Evolutionary conservation across 139 green algal genomes (phyloP).

Genomic region (Pleodorina starrii): DNA sequence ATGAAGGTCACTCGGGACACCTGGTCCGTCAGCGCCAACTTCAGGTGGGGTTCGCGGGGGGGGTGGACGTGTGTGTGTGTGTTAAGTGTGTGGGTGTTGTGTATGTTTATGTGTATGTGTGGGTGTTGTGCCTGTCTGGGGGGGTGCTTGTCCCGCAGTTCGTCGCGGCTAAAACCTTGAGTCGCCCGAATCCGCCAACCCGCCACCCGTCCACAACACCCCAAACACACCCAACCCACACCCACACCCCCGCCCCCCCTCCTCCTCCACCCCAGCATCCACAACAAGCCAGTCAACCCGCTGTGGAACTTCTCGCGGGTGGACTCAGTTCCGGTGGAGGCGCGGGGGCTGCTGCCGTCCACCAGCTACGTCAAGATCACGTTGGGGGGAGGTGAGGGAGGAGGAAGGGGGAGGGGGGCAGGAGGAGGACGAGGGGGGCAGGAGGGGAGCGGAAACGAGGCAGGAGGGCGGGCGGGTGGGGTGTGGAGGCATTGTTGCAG

Average conservation of each 20-base stretch:
- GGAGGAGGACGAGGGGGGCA: not conserved
- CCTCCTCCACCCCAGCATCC: conserved; percentile 69
- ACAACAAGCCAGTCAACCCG: conserved; percentile 88
- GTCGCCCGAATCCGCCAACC: too few relatives aligned
- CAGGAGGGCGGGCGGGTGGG: not conserved
- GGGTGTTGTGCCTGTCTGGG: too few relatives aligned
- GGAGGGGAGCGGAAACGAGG: not conserved
- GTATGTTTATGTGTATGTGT: too few relatives aligned
- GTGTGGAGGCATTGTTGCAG: too few relatives aligned
- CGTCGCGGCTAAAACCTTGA: too few relatives aligned
- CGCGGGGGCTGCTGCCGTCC: conserved; percentile 80
- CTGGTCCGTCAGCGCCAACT: conserved; percentile 53
- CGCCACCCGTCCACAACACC: too few relatives aligned
- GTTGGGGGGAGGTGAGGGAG: conserved; percentile 60
- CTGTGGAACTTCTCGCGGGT: conserved; percentile 80
- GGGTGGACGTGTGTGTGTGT: too few relatives aligned
- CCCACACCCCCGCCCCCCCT: too few relatives aligned
- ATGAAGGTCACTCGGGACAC: conserved; percentile 74
- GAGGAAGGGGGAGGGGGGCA: not conserved
- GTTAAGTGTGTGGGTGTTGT: too few relatives aligned
- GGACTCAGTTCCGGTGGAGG: conserved; percentile 75
- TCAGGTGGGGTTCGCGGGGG: conserved; percentile 48
- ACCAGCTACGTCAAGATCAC: conserved; percentile 84
- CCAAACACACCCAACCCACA: too few relatives aligned
- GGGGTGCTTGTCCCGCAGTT: too few relatives aligned